These are phyloP conservation scores for Oryza glaberrima DNA, from an alignment of 176 grass and related monocot species.

Conservation along the genomic window DNA sequence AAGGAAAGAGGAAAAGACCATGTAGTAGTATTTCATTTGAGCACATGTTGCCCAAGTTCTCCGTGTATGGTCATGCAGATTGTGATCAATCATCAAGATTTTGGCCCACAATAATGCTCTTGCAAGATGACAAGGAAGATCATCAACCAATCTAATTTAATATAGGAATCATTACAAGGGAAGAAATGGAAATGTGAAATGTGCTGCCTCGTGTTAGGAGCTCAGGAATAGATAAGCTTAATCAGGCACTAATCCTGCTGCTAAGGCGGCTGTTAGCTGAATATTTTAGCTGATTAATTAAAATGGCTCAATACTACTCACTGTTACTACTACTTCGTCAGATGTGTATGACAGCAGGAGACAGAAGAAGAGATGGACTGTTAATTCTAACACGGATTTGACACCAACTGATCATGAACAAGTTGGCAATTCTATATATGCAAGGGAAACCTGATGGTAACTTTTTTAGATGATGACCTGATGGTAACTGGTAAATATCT, in stretches of 20 bases:
- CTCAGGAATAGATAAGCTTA: not conserved
- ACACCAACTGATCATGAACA: not conserved
- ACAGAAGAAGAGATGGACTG: not conserved
- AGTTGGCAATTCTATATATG: not conserved
- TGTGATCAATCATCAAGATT: not conserved
- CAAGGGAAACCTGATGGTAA: not conserved
- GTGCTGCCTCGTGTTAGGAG: conserved; percentile 1
- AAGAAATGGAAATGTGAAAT: not conserved
- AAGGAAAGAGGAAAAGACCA: not conserved
- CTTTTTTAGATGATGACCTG: not conserved
- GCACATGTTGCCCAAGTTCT: not conserved
- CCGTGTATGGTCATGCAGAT: not conserved
- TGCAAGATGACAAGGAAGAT: not conserved
- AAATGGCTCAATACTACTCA: not conserved
- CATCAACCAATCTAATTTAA: not conserved
- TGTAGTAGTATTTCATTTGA: too few species aligned
- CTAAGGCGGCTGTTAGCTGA: not conserved
- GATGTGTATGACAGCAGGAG: not conserved
- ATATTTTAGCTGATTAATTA: not conserved
- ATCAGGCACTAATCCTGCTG: conserved; percentile 18
- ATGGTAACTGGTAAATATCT: not conserved
- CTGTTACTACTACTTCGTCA: not conserved
- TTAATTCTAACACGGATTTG: not conserved
- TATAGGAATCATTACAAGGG: not conserved
- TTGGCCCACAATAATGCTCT: not conserved